Base-by-base conservation (phyloP, 306 rosid species). In the Cucurbita pepo region DNA sequence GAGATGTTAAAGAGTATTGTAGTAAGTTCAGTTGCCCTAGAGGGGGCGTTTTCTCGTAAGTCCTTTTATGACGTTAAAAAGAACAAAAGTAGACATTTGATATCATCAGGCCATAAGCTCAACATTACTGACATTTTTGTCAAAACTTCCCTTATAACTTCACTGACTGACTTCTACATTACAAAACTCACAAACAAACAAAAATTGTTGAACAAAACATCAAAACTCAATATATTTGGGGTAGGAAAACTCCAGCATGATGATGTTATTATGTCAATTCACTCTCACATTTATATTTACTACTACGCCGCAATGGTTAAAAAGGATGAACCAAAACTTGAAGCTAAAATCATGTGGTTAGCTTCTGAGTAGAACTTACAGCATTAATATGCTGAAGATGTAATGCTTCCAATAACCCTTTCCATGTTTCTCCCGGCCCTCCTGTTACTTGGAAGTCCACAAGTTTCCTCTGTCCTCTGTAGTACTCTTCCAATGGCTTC, bases 261-360 rank as follows among this genome's bases (percentile, higher is more conserved):
- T 44, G 5, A 15, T 21, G 73, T 15, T 22, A 43, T 14, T 22
- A 69, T 47, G 56, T 69, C 73, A 69, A 47, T 69, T n/a, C 50
- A 40, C 66, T 70, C 90, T 83, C 91, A 70, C 76, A 86, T 79
- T 81, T 75, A 85, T 87, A 89, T 83, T 62, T 82, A 85, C 81
- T 82, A 79, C 74, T 69, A 84, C 58, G 81, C 89, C 86, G 79
- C 85, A 64, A 77, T 44, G 56, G 76, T 74, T 67, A 69, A 16
- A 51, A 43, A 43, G 5, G 15, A 47, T 10, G 19, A 15, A 21
- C 71, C 50, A 45, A 63, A 72, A 22, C 13, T 18, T 36, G 22
- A 45, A 75, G 53, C 36, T 71, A 57, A 57, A 71, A 77, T 92
- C 87, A 91, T 1, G 92, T 97, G 16, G 96, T 89, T 67, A 95